A percentile compares a stretch with the other conserved stretches of the same genome.
phyloP scores from a whole-genome alignment of 352 stramenopile species.

The Phytopythium cucurbitacearum region DNA sequence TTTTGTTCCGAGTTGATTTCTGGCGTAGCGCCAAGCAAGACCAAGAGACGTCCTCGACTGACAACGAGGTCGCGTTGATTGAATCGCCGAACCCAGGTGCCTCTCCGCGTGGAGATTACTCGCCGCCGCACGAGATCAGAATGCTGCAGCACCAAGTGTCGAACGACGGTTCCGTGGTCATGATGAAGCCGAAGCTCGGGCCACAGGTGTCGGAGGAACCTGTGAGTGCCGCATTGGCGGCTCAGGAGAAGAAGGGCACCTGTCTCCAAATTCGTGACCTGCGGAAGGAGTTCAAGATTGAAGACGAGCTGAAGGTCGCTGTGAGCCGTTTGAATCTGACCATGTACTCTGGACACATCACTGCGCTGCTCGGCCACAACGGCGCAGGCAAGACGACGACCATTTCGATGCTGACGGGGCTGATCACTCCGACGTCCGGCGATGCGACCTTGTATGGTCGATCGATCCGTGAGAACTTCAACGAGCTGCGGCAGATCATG shows the following conservation, averaged over 20 bases:
- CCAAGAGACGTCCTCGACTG: background rate
- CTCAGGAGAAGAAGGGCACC: conserved; percentile 34
- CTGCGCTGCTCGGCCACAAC: conserved; percentile 90
- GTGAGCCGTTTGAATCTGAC: conserved; percentile 79
- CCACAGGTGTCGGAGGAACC: conserved; percentile 34
- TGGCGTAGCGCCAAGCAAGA: conserved; percentile 10
- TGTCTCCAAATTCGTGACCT: conserved; percentile 44
- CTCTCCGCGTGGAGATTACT: conserved; percentile 22
- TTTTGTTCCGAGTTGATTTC: conserved; percentile 52
- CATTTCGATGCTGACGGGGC: conserved; percentile 90
- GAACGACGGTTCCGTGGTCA: conserved; percentile 24
- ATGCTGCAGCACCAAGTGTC: conserved; percentile 22
- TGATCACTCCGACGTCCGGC: conserved; percentile 51
- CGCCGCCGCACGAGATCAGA: conserved; percentile 8
- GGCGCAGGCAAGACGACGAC: conserved; percentile 90
- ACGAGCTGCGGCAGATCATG: conserved; percentile 59
- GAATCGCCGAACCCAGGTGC: conserved; percentile 15
- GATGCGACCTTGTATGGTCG: conserved; percentile 67
- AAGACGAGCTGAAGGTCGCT: conserved; percentile 55
- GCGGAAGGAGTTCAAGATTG: conserved; percentile 56
- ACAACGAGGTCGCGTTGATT: conserved; percentile 19
- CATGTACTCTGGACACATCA: conserved; percentile 92
- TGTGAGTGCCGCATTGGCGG: conserved; percentile 30
- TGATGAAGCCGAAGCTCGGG: conserved; percentile 9
- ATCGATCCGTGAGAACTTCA: conserved; percentile 70